These are phyloP conservation scores for Cryomyces antarcticus DNA, from an alignment of 495 filamentous ascomycete genomes.

Conservation along the genomic window DNA sequence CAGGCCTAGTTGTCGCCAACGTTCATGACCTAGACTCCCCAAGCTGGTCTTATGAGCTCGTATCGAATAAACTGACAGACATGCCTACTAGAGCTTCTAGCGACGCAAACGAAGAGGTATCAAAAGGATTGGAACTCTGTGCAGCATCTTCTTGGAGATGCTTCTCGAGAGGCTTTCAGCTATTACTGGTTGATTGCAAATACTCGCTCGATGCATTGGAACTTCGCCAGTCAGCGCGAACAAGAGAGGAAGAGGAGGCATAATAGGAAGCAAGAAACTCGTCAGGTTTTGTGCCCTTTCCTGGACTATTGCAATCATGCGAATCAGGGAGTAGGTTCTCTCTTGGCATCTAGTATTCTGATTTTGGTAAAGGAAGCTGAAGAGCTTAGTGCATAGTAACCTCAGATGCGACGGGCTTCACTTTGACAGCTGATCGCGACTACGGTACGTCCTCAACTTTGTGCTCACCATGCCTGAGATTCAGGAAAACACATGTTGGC, in stretches of 20 bases:
- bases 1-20: too few relatives aligned
- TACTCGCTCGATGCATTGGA: slow-evolving; percentile 55
- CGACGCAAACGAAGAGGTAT: background rate
- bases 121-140: slow-evolving; percentile 4
- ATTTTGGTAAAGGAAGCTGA: slow-evolving; percentile 6
- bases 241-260: slow-evolving; percentile 25
- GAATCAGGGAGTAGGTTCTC: slow-evolving; percentile 26
- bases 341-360: slow-evolving; percentile 4
- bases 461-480: too few relatives aligned
- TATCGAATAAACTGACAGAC: slow-evolving; percentile 9
- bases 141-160: background rate
- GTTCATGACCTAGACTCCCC: too few relatives aligned
- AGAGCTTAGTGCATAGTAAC: slow-evolving; percentile 35
- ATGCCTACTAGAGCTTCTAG: background rate
- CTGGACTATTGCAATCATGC: slow-evolving; percentile 78
- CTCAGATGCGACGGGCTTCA: slow-evolving; percentile 38
- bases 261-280: slow-evolving; percentile 35
- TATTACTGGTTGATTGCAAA: slow-evolving; percentile 72
- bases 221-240: slow-evolving; percentile 26
- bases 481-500: too few relatives aligned
- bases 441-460: slow-evolving; percentile 25
- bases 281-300: slow-evolving; percentile 66
- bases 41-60: slow-evolving; percentile 23
- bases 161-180: slow-evolving; percentile 24
- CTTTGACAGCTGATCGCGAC: slow-evolving; percentile 30